phyloP scores from a whole-genome alignment of 2,329 filamentous ascomycete genomes.

The Pseudocercospora ulei region DNA sequence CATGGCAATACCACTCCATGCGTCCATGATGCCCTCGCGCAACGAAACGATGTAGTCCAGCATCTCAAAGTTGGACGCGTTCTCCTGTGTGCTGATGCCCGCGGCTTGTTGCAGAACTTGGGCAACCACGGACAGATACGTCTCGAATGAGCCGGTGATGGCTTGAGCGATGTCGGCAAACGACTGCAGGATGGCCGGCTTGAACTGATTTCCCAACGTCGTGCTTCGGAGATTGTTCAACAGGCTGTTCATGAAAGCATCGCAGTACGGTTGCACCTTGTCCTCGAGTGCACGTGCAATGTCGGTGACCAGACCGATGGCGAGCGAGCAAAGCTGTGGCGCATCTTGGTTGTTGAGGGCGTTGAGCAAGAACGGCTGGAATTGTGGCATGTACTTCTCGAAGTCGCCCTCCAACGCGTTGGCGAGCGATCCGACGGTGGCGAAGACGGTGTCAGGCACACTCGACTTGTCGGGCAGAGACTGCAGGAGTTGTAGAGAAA shows the following conservation, averaged over 20 bases:
- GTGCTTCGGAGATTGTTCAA: conserved; percentile 83
- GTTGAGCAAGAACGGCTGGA: conserved; percentile 84
- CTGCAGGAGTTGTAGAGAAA: conserved; percentile 68
- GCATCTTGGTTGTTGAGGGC: conserved; percentile 94
- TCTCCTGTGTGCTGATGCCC: conserved; percentile 59
- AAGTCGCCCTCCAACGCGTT: conserved; percentile 89
- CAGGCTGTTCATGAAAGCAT: conserved; percentile 95
- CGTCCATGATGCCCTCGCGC: conserved; percentile 96
- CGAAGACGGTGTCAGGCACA: conserved; percentile 89
- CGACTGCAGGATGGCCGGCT: conserved; percentile 93
- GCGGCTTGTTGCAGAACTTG: conserved; percentile 91
- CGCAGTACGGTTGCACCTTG: conserved; percentile 87
- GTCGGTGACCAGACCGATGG: conserved; percentile 93
- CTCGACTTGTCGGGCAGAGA: conserved; percentile 75
- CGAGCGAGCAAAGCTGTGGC: conserved; percentile 86
- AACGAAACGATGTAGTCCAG: conserved; percentile 91
- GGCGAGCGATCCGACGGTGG: conserved; percentile 81
- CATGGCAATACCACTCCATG: conserved; percentile 92
- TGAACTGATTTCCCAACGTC: conserved; percentile 87
- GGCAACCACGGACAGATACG: conserved; percentile 82
- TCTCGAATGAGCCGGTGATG: conserved; percentile 84
- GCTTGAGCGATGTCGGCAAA: conserved; percentile 96
- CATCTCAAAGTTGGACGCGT: conserved; percentile 67
- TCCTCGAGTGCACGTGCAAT: conserved; percentile 85
- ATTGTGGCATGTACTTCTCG: conserved; percentile 93